Percentiles rank a stretch among this genome's conserved stretches.
Conservation (phyloP, 1,139 yeast species). For the Taphrina populina region DNA sequence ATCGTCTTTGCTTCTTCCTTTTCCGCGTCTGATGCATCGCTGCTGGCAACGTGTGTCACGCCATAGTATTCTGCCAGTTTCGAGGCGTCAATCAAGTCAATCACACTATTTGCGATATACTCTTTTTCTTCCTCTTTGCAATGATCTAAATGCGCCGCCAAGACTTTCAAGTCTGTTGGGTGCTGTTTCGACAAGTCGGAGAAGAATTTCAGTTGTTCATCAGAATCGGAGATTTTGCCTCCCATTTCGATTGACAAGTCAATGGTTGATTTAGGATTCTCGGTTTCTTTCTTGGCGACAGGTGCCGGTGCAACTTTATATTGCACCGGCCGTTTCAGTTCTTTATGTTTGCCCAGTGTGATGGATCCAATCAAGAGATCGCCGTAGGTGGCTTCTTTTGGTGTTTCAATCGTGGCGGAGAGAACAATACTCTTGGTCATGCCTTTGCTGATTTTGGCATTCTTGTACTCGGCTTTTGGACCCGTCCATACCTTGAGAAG, state of each 20-base stretch:
- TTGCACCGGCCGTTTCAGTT: conserved; percentile 9
- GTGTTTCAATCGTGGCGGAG: conserved; percentile 29
- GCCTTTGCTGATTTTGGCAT: conserved; percentile 22
- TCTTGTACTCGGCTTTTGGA: conserved; percentile 29
- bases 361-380: conserved; percentile 33
- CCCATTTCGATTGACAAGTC: conserved; percentile 34
- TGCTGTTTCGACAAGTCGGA: conserved; percentile 23
- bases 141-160: conserved; percentile 30
- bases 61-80: conserved; percentile 33
- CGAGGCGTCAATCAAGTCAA: conserved; percentile 30
- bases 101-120: conserved; percentile 24
- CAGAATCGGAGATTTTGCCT: conserved; percentile 26
- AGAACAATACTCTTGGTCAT: conserved; percentile 22
- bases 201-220: conserved; percentile 31
- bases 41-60: conserved; percentile 1
- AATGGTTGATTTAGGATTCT: conserved; percentile 25
- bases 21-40: conserved; percentile 1
- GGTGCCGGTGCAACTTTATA: conserved; percentile 13
- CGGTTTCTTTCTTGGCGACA: conserved; percentile 18
- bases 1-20: not conserved
- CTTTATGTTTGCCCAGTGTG: conserved; percentile 17
- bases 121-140: conserved; percentile 25
- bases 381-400: conserved; percentile 34
- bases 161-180: conserved; percentile 32
- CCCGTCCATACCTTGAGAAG: conserved; percentile 32